These are phyloP conservation scores for Penicillium longicatenatum DNA, from an alignment of 495 filamentous ascomycete genomes.

Conservation along the genomic window DNA sequence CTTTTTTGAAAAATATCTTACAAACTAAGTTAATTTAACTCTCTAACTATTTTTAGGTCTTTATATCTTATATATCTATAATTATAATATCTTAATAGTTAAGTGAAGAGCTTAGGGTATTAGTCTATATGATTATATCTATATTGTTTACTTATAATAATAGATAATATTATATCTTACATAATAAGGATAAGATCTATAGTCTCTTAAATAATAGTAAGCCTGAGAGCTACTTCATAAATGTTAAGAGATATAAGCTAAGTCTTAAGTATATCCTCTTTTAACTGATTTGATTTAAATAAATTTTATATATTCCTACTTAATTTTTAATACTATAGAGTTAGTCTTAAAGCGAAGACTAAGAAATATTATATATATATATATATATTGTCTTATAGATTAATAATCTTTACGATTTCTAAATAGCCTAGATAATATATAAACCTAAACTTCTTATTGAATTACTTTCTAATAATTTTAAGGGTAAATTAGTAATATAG, in stretches of 20 bases:
- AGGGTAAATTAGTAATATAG: neutral
- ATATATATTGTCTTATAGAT: neutral
- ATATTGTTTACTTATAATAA: neutral
- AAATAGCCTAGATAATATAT: conserved; percentile 3
- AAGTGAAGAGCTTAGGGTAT: neutral
- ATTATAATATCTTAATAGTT: neutral
- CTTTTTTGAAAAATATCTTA: neutral
- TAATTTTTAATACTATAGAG: no score
- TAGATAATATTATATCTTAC: neutral
- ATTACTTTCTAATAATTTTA: neutral
- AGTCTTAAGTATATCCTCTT: conserved; percentile 21
- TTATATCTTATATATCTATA: neutral
- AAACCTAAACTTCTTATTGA: neutral
- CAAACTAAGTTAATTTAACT: neutral
- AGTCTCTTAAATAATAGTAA: neutral
- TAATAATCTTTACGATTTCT: neutral
- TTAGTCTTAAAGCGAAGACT: no score
- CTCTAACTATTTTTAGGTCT: neutral
- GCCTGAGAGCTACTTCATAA: conserved; percentile 9
- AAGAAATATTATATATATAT: no score
- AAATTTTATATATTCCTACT: neutral
- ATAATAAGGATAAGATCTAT: neutral
- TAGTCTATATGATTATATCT: neutral
- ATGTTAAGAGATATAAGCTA: conserved; percentile 12
- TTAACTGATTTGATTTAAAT: conserved; percentile 13